Conservation (phyloP, 306 rosid genomes). For the Betula pendula region DNA sequence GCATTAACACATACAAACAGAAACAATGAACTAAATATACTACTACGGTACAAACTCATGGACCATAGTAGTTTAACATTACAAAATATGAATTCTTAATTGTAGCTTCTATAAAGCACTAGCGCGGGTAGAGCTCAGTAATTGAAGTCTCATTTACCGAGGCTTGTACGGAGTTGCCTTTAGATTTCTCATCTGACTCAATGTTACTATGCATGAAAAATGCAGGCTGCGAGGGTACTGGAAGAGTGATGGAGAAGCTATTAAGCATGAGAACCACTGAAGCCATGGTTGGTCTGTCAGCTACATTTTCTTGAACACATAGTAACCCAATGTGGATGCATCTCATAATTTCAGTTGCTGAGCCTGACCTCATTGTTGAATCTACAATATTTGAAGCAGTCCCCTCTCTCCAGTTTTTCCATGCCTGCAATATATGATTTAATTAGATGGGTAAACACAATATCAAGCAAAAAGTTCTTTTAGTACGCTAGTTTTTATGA, state of each 20-base stretch:
- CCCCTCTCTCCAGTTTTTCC: constrained; percentile 25
- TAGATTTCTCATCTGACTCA: background rate
- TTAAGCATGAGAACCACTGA: constrained; percentile 38
- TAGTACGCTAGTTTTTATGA: too few relatives aligned
- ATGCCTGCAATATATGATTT: background rate
- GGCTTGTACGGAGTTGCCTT: background rate
- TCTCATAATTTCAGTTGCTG: constrained; percentile 25
- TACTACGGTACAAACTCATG: too few relatives aligned
- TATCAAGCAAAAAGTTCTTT: background rate
- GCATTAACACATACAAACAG: too few relatives aligned
- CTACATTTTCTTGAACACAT: constrained; percentile 49
- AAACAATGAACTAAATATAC: too few relatives aligned
- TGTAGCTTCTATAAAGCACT: background rate
- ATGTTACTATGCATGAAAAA: constrained; percentile 22
- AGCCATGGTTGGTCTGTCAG: constrained; percentile 52
- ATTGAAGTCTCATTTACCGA: constrained; percentile 29
- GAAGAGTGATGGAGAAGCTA: constrained; percentile 32
- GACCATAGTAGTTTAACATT: background rate
- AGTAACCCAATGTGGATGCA: constrained; percentile 62
- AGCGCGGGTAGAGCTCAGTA: constrained; percentile 6
- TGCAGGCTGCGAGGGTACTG: constrained; percentile 44
- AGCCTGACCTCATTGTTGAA: background rate
- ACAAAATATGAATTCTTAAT: background rate
- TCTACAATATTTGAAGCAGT: constrained; percentile 7
- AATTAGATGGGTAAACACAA: too few relatives aligned